Evolutionary conservation across 257 asterid species (phyloP).

Genomic region (Nemophila menziesii): DNA sequence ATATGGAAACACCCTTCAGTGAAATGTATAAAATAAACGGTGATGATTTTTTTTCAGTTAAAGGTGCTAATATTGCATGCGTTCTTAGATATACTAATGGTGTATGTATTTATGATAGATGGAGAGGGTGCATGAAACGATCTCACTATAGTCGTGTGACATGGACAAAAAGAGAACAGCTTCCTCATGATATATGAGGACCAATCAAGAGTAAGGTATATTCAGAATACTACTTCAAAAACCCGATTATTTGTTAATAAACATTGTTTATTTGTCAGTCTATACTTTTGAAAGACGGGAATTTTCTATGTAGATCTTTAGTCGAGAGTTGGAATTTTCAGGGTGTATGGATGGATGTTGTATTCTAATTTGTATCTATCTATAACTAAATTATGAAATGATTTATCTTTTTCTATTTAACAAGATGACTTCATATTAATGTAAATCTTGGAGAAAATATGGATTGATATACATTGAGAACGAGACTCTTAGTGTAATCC

Average conservation of each 20-base stretch:
- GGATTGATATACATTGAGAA: constrained; percentile 70
- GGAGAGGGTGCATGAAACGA: constrained; percentile 95
- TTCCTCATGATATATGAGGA: constrained; percentile 94
- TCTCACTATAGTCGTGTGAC: constrained; percentile 65
- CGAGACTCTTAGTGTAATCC: constrained; percentile 67
- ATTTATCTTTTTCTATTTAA: constrained; percentile 5
- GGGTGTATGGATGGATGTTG: constrained; percentile 99
- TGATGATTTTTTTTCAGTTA: no score
- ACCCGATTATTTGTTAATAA: no score
- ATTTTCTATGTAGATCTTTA: constrained; percentile 91
- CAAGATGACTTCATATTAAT: constrained; percentile 72
- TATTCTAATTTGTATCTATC: background rate
- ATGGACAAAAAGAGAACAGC: constrained; percentile 79
- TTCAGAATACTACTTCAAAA: constrained; percentile 1
- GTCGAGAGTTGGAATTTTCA: constrained; percentile 98
- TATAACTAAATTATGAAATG: background rate
- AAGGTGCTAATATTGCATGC: no score
- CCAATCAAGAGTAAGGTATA: constrained; percentile 85
- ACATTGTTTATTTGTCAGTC: constrained; percentile 37
- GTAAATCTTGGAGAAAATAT: constrained; percentile 71
- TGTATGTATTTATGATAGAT: constrained; percentile 30
- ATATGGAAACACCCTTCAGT: no score
- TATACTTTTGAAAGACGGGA: constrained; percentile 66
- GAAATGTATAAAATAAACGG: no score
- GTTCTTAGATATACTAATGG: no score